Conservation (phyloP, 306 rosid genomes). For the Herpetospermum pedunculosum region DNA sequence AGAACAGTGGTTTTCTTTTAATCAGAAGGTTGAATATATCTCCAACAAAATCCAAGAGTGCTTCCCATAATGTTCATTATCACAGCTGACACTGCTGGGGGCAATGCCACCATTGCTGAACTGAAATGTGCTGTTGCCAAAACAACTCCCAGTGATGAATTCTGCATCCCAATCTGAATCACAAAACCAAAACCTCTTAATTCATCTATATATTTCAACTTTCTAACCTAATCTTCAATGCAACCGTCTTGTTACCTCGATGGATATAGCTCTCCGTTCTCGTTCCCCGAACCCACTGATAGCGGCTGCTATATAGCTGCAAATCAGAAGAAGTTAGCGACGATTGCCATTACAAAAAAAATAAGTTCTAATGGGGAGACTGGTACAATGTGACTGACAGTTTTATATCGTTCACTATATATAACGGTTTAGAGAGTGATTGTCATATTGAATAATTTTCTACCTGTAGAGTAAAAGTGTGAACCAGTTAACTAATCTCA, state of each 20-base stretch:
- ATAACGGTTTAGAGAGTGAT: too few relatives aligned
- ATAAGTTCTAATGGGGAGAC: background rate
- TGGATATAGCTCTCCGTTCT: constrained; percentile 30
- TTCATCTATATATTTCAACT: background rate
- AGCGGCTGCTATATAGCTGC: constrained; percentile 26
- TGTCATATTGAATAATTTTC: too few relatives aligned
- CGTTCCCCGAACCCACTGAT: constrained; percentile 23
- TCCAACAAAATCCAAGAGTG: constrained; percentile 27
- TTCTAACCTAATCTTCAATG: too few relatives aligned
- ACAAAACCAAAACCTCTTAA: background rate
- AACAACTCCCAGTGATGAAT: constrained; percentile 32
- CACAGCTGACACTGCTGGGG: constrained; percentile 31
- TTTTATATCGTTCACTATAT: too few relatives aligned
- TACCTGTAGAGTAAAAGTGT: background rate
- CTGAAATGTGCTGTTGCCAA: constrained; percentile 29
- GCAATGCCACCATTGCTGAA: constrained; percentile 28
- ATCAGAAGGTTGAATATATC: constrained; percentile 19
- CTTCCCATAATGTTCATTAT: constrained; percentile 38
- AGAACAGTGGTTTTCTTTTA: background rate
- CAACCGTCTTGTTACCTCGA: constrained; percentile 28
- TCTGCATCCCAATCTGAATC: constrained; percentile 35
- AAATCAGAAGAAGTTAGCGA: background rate
- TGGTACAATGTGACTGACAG: too few relatives aligned
- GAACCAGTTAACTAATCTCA: background rate
- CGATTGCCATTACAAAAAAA: background rate